These are phyloP conservation scores for Elsinoe batatas DNA, from an alignment of 2,329 filamentous ascomycete species.

Conservation along the genomic window DNA sequence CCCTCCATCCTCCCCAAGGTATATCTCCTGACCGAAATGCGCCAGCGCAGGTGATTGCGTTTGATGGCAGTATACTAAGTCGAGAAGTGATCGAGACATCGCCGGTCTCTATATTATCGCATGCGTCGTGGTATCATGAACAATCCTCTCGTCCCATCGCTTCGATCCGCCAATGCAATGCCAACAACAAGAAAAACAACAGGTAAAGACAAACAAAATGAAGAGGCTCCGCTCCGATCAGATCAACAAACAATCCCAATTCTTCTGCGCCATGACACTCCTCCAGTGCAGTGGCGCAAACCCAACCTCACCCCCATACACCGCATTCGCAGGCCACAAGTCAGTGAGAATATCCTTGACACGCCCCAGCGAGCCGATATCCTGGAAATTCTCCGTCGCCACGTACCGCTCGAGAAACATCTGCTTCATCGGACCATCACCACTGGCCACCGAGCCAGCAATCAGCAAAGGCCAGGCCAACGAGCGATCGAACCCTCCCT, in stretches of 20 bases:
- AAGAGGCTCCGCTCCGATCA: conserved; percentile 30
- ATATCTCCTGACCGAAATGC: conserved; percentile 1
- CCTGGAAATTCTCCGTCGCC: conserved; percentile 65
- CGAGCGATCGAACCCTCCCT: conserved; percentile 76
- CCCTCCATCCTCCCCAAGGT: not conserved
- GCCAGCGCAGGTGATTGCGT: conserved; percentile 11
- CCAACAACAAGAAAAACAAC: not conserved
- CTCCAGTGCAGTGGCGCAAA: conserved; percentile 78
- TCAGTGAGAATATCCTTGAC: conserved; percentile 69
- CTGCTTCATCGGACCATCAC: conserved; percentile 62
- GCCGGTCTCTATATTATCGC: conserved; percentile 6
- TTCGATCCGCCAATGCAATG: not conserved
- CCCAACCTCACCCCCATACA: conserved; percentile 40
- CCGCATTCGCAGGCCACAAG: conserved; percentile 69
- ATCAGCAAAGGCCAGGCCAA: conserved; percentile 91
- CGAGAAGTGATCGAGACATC: not conserved
- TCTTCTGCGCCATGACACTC: conserved; percentile 83
- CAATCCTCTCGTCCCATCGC: not conserved
- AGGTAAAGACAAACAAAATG: not conserved
- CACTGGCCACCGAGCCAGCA: conserved; percentile 66
- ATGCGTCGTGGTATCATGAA: conserved; percentile 11
- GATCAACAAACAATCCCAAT: conserved; percentile 88
- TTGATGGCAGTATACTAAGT: not conserved
- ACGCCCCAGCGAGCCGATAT: conserved; percentile 76
- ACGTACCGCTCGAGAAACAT: conserved; percentile 68